These are phyloP conservation scores for Populus deltoides DNA, from an alignment of 345 rosid species.

Conservation along the genomic window DNA sequence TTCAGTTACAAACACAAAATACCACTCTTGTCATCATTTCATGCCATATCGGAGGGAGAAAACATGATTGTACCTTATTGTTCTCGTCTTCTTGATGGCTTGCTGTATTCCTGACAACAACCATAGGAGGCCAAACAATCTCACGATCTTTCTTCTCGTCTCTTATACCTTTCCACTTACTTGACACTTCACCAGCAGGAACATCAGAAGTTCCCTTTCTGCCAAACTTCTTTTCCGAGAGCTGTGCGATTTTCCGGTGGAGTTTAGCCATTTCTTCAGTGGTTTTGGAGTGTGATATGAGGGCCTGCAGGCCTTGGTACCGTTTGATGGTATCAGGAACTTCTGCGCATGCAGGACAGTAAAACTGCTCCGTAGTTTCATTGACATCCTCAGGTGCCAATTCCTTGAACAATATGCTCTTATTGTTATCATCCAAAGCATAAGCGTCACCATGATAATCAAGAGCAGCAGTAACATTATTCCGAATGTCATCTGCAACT, in stretches of 20 bases:
- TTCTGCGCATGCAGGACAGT: conserved; percentile 77
- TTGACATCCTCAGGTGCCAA: conserved; percentile 53
- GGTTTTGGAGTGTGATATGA: conserved; percentile 70
- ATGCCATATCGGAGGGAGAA: neutral
- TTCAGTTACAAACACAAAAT: neutral
- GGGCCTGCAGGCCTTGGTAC: conserved; percentile 70
- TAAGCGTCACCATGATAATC: conserved; percentile 23
- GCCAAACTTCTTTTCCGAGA: conserved; percentile 58
- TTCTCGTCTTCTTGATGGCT: conserved; percentile 56
- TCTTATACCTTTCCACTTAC: conserved; percentile 65
- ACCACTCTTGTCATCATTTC: too few species aligned
- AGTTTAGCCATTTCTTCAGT: conserved; percentile 57
- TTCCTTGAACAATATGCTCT: conserved; percentile 41
- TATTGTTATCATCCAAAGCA: conserved; percentile 49
- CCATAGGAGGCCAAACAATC: conserved; percentile 96
- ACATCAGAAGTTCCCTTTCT: conserved; percentile 47
- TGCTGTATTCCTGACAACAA: conserved; percentile 60
- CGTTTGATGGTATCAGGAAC: conserved; percentile 80
- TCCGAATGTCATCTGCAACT: conserved; percentile 11
- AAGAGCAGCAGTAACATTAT: conserved; percentile 4
- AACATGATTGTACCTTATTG: conserved; percentile 48
- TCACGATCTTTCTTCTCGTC: conserved; percentile 59
- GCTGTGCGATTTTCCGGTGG: conserved; percentile 66
- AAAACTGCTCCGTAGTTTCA: conserved; percentile 71
- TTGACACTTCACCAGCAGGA: conserved; percentile 54